phyloP scores from a whole-genome alignment of 345 rosid species.

The Jatropha curcas region DNA sequence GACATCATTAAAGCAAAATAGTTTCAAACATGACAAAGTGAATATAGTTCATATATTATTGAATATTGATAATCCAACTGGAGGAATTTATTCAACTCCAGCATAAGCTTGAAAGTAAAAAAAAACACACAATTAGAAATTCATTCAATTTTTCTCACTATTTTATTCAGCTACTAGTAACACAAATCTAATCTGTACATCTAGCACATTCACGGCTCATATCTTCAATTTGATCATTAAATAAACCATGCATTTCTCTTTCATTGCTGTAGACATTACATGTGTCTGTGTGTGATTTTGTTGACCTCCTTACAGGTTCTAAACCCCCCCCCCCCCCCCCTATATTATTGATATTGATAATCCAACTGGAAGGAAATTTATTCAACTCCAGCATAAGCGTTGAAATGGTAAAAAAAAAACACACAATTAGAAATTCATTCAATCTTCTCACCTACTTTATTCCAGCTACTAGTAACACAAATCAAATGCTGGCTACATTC shows the following conservation, averaged over 20 bases:
- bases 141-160: not conserved
- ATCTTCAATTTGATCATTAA: not conserved
- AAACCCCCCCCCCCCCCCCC: no score
- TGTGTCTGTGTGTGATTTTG: not conserved
- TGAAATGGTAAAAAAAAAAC: no score
- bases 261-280: not conserved
- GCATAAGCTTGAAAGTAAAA: not conserved
- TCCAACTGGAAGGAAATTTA: no score
- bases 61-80: not conserved
- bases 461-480: no score
- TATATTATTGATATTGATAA: no score
- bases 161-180: not conserved
- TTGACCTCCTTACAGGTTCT: not conserved
- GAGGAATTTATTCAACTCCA: not conserved
- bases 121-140: not conserved
- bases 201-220: no score
- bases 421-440: no score
- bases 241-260: constrained; percentile 3
- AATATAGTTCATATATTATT: not conserved
- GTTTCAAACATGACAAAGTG: not conserved
- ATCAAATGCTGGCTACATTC: no score
- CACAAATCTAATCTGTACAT: not conserved
- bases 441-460: no score
- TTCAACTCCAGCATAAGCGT: no score
- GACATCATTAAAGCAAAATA: not conserved